Base-by-base conservation (phyloP, 2,329 filamentous ascomycete genomes). In the Neopestalotiopsis rosae region DNA sequence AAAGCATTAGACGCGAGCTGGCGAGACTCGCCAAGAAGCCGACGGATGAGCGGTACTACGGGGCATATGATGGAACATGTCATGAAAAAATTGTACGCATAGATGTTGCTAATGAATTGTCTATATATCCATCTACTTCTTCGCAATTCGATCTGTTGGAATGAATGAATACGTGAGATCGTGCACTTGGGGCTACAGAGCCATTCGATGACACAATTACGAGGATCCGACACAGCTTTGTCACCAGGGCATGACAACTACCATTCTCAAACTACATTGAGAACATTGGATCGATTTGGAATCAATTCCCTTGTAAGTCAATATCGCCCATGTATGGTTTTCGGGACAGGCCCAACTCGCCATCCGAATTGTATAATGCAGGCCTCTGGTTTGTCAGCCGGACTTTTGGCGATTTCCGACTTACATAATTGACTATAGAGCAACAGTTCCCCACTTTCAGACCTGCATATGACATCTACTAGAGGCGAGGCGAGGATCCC, bases 321-420 rank as follows among this genome's bases (percentile, higher is more conserved):
- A 10, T 7, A 38, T 38, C 24, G 24, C 24, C 24, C 24, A 38
- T 10, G 10, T 10, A 38, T 38, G 34, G 34, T 38, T 38, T 38
- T 49, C 9, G 45, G 17, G 10, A 17, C 45, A 7, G 42, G 13
- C 17, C 45, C 7, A 52, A 52, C 45, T 52, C 45, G 45, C 45
- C 17, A 9, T 52, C 45, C 45, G 45, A 20, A 52, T 52, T 38
- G 42, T n/a, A 13, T 49, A 49, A 49, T 13, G 10, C 13, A n/a
- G 42, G 14, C 13, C 14, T 5, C 14, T 28, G 13, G 56, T 30
- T 30, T 59, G 57, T 59, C 57, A 30, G 57, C 20, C 57, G 57
- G 57, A 59, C 57, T 59, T 59, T 59, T 59, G 57, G 57, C 5
- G 57, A 30, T 28, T 28, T 17, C n/a, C 57, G n/a, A 59, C 34